Base-by-base conservation (phyloP, 139 green algal species). In the Micractinium sp. region DNA sequence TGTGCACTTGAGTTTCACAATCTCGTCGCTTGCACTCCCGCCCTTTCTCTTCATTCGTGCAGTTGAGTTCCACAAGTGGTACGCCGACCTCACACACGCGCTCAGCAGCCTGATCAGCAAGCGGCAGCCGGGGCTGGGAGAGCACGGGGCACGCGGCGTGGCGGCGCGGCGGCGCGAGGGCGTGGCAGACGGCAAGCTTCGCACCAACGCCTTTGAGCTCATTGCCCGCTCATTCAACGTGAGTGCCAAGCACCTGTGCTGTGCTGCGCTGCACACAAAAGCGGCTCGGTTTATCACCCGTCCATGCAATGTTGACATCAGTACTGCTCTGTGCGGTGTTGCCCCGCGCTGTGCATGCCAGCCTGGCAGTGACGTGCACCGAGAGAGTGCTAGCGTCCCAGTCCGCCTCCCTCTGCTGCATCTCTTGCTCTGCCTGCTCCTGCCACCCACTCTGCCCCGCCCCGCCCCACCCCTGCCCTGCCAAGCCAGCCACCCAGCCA, bases 31-130 rank as follows among this genome's bases (percentile, higher is more conserved):
- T 71, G 63, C 63, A 25, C 14, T 79, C 73, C n/a, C 31, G 0
- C n/a, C 19, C 41, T 36, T 39, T 29, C 80, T 2, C 5, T 22
- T 22, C n/a, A 39, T 5, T 12, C n/a, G 15, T 61, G 75, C 85
- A 89, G 85, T 86, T 12, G 90, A 94, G 36, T 95, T 95, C 87
- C 93, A 94, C 86, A 90, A 89, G 35, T 91, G 89, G 89, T 95
- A 95, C 61, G 78, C 71, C 38, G 85, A 92, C 39, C 82, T 95
- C 33, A 86, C 87, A 0, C 81, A 79, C 2, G 80, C 66, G 13
- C n/a, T 93, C 20, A 23, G 77, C 23, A 29, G n/a, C 23, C 63
- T 92, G 75, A 91, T 91, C 83, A 56, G 53, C 71, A 82, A 88
- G 47, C 61, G 81, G 67, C 47, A 81, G 16, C 38, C 76, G 14